phyloP scores from a whole-genome alignment of 495 filamentous ascomycete genomes.

The Pseudotulostoma volvatum region DNA sequence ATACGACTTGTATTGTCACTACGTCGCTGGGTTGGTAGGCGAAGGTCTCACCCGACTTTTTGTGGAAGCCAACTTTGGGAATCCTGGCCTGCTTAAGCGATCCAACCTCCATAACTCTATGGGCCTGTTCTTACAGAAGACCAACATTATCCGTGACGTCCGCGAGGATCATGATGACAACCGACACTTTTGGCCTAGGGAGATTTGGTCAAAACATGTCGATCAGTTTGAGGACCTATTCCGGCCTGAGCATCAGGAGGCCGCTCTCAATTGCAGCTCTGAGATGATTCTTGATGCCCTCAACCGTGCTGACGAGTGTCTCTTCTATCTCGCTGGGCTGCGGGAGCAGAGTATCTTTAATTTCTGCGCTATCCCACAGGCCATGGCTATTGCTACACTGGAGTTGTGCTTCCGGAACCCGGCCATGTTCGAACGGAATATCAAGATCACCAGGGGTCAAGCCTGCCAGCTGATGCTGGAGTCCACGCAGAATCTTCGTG shows the following conservation, averaged over 20 bases:
- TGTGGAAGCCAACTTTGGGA: constrained; percentile 74
- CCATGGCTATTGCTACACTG: constrained; percentile 93
- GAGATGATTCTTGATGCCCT: constrained; percentile 89
- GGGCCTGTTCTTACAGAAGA: constrained; percentile 95
- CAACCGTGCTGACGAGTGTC: constrained; percentile 74
- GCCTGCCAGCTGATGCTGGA: constrained; percentile 84
- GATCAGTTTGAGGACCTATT: constrained; percentile 80
- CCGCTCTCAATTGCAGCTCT: constrained; percentile 74
- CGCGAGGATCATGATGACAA: constrained; percentile 77
- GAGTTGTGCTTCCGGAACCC: constrained; percentile 86
- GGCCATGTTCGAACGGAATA: constrained; percentile 65
- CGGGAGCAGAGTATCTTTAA: constrained; percentile 99
- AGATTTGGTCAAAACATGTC: constrained; percentile 92
- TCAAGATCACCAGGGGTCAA: constrained; percentile 94
- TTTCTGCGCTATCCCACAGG: constrained; percentile 94
- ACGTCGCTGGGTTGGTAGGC: constrained; percentile 92
- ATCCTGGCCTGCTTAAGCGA: constrained; percentile 63
- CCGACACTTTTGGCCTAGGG: constrained; percentile 82
- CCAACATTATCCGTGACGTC: constrained; percentile 93
- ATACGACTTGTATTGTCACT: constrained; percentile 93
- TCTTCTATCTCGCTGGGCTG: constrained; percentile 93
- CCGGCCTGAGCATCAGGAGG: constrained; percentile 59
- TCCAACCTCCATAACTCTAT: constrained; percentile 78
- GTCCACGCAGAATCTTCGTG: constrained; percentile 72
- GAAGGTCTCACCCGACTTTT: constrained; percentile 86